Base-by-base conservation (phyloP, 441 rosid species). In the Melastoma candidum region DNA sequence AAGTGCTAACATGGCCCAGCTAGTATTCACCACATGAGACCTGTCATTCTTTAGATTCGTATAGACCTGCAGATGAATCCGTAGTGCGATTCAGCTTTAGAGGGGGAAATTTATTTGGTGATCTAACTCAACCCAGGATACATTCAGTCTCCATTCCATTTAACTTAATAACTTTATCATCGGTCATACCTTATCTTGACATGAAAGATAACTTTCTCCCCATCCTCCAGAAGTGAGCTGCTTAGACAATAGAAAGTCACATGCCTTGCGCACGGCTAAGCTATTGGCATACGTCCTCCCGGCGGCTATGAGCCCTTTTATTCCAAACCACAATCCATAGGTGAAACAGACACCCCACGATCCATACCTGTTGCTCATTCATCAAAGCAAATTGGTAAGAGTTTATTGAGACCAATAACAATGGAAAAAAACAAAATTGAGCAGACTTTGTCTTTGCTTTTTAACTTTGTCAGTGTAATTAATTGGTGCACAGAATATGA, bases 341-440 rank as follows among this genome's bases (percentile, higher is more conserved):
- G 76, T 73, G 74, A 72, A 83, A 64, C 95, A 83, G 12, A 81
- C 76, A 47, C 89, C 95, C 92, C 95, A 83, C 1, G 81, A 74
- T 0, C 90, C 95, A 25, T 83, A 82, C 94, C 87, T 83, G 26
- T n/a, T 14, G 12, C 36, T 17, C 27, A 52, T 27, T 36, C 8
- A 26, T 26, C n/a, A 24, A 7, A 24, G 12, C 26, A 25, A 12
- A 13, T 26, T 12, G 5, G 8, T 4, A 26, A 13, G 51, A 32
- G 3, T 43, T 49, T 12, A 41, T 11, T 52, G 14, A 48, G 12
- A 12, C 13, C 3, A 1, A 26, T 45, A 22, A 41, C 11, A 3
- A 13, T 47, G 44, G 4, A 1, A 1, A 32, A 13, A 7, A 11
- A 26, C 7, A 55, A 26, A 10, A 17, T 12, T n/a, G 27, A 13